These are phyloP conservation scores for Rhizopogon salebrosus DNA, from an alignment of 768 basidiomycete genomes.

Conservation along the genomic window DNA sequence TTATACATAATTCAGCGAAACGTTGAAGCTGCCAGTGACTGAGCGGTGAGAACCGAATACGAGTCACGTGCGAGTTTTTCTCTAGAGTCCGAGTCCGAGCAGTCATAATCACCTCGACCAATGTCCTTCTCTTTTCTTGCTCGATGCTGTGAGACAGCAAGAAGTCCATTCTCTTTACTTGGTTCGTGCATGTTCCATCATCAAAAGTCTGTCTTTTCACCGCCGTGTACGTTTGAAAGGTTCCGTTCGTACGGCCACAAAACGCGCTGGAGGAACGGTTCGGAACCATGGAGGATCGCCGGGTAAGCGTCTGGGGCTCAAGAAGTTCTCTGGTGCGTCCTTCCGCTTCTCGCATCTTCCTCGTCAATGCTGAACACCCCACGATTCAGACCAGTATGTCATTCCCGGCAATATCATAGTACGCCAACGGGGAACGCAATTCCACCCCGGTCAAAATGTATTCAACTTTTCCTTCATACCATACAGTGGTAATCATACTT, in stretches of 20 bases:
- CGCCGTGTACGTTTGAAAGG: conserved; percentile 25
- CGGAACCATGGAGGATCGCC: conserved; percentile 91
- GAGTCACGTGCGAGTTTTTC: no score
- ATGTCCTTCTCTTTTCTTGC: conserved; percentile 32
- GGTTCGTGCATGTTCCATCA: conserved; percentile 16
- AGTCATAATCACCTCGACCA: background rate
- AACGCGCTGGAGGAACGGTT: conserved; percentile 91
- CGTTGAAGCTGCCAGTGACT: no score
- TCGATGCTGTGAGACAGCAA: conserved; percentile 32
- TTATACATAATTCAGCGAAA: no score
- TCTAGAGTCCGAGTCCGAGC: no score
- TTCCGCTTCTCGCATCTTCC: background rate
- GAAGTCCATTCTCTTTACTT: conserved; percentile 46
- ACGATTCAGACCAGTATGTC: conserved; percentile 75
- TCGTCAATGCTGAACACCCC: conserved; percentile 6
- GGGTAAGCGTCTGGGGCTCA: conserved; percentile 90
- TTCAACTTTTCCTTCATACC: conserved; percentile 20
- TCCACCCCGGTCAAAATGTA: conserved; percentile 94
- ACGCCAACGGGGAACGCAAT: conserved; percentile 86
- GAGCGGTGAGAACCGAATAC: no score
- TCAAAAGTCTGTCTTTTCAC: conserved; percentile 1
- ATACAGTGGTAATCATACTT: background rate
- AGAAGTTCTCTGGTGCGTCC: conserved; percentile 86
- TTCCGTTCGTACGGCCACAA: conserved; percentile 89
- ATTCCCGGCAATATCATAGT: conserved; percentile 95